Base-by-base conservation (phyloP, 768 basidiomycete species). In the Myochromella boudieri region DNA sequence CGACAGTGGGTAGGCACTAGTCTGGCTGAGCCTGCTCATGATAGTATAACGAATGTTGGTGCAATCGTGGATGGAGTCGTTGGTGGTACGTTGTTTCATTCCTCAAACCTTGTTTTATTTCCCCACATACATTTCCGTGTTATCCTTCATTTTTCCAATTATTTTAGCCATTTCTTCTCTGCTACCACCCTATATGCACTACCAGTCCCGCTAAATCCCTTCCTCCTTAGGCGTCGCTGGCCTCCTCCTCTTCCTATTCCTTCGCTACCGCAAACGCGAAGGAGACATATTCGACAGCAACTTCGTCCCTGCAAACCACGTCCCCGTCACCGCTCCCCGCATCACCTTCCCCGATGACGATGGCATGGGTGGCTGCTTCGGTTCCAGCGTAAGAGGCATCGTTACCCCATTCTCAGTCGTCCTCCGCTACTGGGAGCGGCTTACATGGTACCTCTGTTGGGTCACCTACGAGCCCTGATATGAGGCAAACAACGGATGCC, bases 1-100 rank as follows among this genome's bases (percentile, higher is more conserved):
- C 59, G 18, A 58, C 62, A 24, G 12, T 65, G 29, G 49, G 51
- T 48, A n/a, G 45, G 59, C 24, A 54, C 68, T 3, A 14, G 42
- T 7, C 8, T 47, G 0, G 11, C 55, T 1, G 3, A 17, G 7
- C n/a, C 33, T 12, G 14, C 29, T n/a, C 24, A 48, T n/a, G 21
- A 34, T 10, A 24, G 42, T 1, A 43, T 33, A 8, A 45, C 50
- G 18, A 63, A 68, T 46, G 68, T 66, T 0, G 75, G 68, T 22
- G 64, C 76, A 3, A 79, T 81, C 46, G 70, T 78, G 3, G 79
- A 78, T 8, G 75, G 75, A 14, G 70, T 73, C 2, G 74, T 80
- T n/a, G 78, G 77, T 46, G 79, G 77, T 52, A 51, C 37, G 65
- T 46, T 9, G 5, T 31, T n/a, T n/a, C n/a, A n/a, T n/a, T n/a